Evolutionary conservation across 2,329 filamentous ascomycete species (phyloP).

Genomic region (Monilinia aucupariae): DNA sequence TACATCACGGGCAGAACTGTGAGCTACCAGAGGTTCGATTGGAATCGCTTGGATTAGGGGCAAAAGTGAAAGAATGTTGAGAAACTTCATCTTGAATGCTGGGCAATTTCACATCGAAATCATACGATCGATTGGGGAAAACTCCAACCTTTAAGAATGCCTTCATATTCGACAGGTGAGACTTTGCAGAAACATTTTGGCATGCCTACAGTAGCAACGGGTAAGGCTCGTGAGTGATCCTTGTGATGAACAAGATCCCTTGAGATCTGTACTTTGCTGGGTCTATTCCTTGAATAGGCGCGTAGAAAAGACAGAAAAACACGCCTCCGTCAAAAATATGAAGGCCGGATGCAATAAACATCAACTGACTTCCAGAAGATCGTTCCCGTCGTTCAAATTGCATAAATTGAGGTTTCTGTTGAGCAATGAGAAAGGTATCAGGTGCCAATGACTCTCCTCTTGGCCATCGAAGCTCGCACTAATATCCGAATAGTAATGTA

Average conservation of each 20-base stretch:
- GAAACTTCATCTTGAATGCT: slow-evolving; percentile 7
- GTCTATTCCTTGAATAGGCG: neutral
- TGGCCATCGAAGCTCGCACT: neutral
- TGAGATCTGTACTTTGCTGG: neutral
- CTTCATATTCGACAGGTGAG: neutral
- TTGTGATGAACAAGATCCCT: neutral
- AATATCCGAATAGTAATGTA: neutral
- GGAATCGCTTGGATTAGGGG: slow-evolving; percentile 15
- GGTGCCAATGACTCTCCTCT: neutral
- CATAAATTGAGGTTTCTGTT: neutral
- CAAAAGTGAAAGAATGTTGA: slow-evolving; percentile 3
- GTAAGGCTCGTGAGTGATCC: slow-evolving; percentile 4
- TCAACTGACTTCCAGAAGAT: neutral
- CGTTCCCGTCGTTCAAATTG: neutral
- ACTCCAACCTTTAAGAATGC: neutral
- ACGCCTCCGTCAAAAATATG: neutral
- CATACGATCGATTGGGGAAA: neutral
- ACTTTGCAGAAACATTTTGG: neutral
- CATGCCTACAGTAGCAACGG: neutral
- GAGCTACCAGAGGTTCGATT: neutral
- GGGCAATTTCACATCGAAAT: neutral
- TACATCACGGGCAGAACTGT: neutral
- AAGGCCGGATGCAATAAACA: neutral
- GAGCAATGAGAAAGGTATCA: neutral
- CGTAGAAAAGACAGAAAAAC: neutral